Evolutionary conservation across 257 asterid genomes (phyloP).

Genomic region (Ocimum tenuiflorum): DNA sequence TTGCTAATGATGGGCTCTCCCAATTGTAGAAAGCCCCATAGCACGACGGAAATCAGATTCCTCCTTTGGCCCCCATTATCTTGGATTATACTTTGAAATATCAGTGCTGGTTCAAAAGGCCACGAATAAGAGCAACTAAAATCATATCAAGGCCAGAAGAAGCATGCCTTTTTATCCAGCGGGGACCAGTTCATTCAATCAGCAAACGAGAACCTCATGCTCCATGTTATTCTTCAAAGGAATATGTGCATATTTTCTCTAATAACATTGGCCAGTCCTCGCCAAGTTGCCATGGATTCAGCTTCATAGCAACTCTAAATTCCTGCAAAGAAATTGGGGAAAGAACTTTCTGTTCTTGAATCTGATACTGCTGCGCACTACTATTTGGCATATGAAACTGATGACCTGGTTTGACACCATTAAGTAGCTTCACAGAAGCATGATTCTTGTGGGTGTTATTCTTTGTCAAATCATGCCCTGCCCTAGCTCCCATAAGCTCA

Average conservation of each 20-base stretch:
- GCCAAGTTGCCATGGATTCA: constrained; percentile 73
- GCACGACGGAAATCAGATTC: constrained; percentile 32
- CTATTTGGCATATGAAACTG: constrained; percentile 38
- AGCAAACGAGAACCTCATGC: constrained; percentile 22
- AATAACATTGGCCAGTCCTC: constrained; percentile 88
- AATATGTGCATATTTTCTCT: constrained; percentile 59
- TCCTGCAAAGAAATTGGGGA: constrained; percentile 57
- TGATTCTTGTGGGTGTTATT: constrained; percentile 35
- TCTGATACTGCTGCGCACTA: no score
- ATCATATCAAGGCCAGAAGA: constrained; percentile 14
- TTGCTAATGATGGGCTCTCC: constrained; percentile 33
- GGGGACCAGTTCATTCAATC: constrained; percentile 35
- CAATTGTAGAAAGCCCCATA: constrained; percentile 21
- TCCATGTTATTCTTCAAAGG: constrained; percentile 52
- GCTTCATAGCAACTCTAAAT: constrained; percentile 81
- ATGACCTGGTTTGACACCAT: constrained; percentile 57
- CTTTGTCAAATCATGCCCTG: constrained; percentile 37
- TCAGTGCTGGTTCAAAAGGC: no score
- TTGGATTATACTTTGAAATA: no score
- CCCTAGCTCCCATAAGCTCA: constrained; percentile 51
- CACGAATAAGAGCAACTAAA: constrained; percentile 16
- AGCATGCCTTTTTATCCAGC: constrained; percentile 39
- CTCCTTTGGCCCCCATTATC: constrained; percentile 40
- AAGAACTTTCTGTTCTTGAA: constrained; percentile 36
- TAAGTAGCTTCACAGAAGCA: constrained; percentile 39